A percentile compares a stretch with the other conserved stretches of the same genome.
Evolutionary conservation across 2,329 filamentous ascomycete species (phyloP).

Genomic region (Alternaria arbusti): DNA sequence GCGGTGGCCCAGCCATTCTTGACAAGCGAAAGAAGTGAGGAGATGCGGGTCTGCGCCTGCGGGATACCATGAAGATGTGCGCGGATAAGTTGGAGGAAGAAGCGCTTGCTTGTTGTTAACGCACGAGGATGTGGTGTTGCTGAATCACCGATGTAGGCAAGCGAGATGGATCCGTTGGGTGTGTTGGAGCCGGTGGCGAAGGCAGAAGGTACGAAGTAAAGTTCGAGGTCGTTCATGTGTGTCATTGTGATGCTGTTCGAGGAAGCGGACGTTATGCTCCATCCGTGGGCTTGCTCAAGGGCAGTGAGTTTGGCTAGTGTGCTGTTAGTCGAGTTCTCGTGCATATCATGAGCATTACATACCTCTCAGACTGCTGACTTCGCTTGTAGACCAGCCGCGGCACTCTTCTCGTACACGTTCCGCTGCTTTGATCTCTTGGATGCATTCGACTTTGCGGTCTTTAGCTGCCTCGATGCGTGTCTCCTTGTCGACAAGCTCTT

Average conservation of each 20-base stretch:
- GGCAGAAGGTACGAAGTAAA: slow-evolving; percentile 71
- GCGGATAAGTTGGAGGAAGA: slow-evolving; percentile 75
- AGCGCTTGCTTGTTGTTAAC: slow-evolving; percentile 71
- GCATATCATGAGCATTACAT: slow-evolving; percentile 34
- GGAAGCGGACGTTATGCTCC: slow-evolving; percentile 71
- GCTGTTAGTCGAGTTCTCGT: slow-evolving; percentile 45
- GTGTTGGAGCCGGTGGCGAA: slow-evolving; percentile 60
- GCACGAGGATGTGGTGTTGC: slow-evolving; percentile 61
- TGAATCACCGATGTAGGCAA: slow-evolving; percentile 71
- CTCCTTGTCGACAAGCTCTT: slow-evolving; percentile 72
- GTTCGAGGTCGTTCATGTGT: slow-evolving; percentile 73
- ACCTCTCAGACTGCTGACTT: slow-evolving; percentile 83
- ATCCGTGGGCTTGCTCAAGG: slow-evolving; percentile 71
- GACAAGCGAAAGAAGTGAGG: slow-evolving; percentile 65
- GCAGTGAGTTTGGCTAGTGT: slow-evolving; percentile 66
- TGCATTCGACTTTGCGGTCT: slow-evolving; percentile 71
- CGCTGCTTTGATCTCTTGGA: slow-evolving; percentile 79
- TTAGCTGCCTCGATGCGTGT: slow-evolving; percentile 66
- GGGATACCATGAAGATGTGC: slow-evolving; percentile 69
- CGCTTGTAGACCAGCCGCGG: slow-evolving; percentile 83
- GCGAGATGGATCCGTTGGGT: slow-evolving; percentile 62
- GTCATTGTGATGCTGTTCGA: slow-evolving; percentile 70
- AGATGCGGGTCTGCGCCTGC: slow-evolving; percentile 64
- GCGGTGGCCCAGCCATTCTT: slow-evolving; percentile 71
- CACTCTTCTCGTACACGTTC: slow-evolving; percentile 86